Evolutionary conservation across 345 rosid genomes (phyloP).

Genomic region (Sonneratia alba): DNA sequence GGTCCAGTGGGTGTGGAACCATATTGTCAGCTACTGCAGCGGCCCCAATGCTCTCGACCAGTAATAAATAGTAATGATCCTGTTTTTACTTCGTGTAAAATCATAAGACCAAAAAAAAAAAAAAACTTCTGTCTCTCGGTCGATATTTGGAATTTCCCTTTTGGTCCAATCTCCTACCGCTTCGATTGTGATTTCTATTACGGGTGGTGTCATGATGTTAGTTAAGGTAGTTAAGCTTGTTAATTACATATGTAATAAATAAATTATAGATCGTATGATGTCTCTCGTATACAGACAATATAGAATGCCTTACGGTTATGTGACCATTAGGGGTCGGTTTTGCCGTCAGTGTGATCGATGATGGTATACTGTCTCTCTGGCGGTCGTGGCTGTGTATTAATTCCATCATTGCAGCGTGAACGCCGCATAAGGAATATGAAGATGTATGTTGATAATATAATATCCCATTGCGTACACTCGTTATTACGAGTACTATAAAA

Average conservation of each 20-base stretch:
- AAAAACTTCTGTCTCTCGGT: not conserved
- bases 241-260: not conserved
- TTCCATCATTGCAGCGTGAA: no score
- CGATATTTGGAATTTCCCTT: not conserved
- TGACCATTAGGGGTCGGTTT: no score
- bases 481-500: no score
- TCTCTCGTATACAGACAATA: no score
- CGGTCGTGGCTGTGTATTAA: no score
- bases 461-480: no score
- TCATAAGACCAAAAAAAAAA: not conserved
- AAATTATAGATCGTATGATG: not conserved
- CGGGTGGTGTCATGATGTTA: not conserved
- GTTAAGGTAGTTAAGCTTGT: slow-evolving; percentile 1
- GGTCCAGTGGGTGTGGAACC: slow-evolving; percentile 97
- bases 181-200: not conserved
- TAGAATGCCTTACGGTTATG: no score
- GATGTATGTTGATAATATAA: no score
- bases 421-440: no score
- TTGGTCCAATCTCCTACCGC: not conserved
- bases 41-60: slow-evolving; percentile 91
- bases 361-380: no score
- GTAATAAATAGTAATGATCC: slow-evolving; percentile 6
- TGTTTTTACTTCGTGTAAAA: no score
- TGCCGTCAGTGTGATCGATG: no score
- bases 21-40: slow-evolving; percentile 63